A percentile compares a stretch with the other conserved stretches of the same genome.
These are phyloP conservation scores for Ceratobasidium papillatum DNA, from an alignment of 1,284 basidiomycete genomes.

Conservation along the genomic window DNA sequence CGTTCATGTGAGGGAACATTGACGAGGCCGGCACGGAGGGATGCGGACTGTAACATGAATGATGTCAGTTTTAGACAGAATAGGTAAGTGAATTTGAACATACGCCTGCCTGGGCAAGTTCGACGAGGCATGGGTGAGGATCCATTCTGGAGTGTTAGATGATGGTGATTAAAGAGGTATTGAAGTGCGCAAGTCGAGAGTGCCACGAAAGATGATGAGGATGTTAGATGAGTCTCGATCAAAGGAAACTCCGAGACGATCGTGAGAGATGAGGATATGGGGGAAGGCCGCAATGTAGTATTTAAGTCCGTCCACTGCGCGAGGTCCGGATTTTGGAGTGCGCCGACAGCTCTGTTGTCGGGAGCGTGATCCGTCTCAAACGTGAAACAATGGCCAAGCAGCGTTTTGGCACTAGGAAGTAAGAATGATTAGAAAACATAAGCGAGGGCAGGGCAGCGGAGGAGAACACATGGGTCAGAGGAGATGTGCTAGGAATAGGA, in stretches of 20 bases:
- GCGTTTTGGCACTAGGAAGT: neutral
- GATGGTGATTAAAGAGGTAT: neutral
- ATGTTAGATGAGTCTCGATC: neutral
- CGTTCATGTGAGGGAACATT: constrained; percentile 21
- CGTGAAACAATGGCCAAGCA: neutral
- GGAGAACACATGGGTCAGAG: neutral
- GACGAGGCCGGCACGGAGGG: constrained; percentile 11
- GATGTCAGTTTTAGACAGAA: neutral
- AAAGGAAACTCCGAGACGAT: neutral
- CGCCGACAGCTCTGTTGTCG: constrained; percentile 10
- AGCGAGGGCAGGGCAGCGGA: neutral
- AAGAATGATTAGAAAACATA: neutral
- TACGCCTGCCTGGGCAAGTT: constrained; percentile 25
- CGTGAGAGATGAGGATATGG: constrained; percentile 7
- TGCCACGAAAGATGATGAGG: no score
- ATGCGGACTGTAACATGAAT: neutral
- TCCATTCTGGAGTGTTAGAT: constrained; percentile 10
- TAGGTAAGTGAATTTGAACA: neutral
- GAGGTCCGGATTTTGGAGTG: constrained; percentile 17
- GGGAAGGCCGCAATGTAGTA: neutral
- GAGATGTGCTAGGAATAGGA: neutral
- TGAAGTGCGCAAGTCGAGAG: neutral
- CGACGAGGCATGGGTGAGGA: constrained; percentile 14
- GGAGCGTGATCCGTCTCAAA: constrained; percentile 1
- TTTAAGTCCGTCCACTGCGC: neutral